Evolutionary conservation across 345 rosid genomes (phyloP).

Genomic region (Populus pruinosa): DNA sequence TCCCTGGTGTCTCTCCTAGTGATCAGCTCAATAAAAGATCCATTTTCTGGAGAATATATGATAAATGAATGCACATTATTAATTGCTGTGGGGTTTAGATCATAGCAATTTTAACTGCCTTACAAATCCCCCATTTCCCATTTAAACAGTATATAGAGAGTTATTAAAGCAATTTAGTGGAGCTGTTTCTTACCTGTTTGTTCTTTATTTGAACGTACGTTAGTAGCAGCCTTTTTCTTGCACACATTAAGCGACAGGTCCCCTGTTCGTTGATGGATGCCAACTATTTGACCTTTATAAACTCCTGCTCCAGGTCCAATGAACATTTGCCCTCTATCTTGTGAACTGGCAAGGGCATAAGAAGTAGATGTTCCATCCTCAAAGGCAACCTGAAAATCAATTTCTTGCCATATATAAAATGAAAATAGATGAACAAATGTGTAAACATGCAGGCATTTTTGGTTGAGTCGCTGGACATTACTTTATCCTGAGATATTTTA

Average conservation of each 20-base stretch:
- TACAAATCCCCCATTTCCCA: background rate
- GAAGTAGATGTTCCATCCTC: constrained; percentile 86
- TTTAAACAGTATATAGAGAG: background rate
- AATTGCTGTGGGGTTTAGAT: background rate
- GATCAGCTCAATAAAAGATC: background rate
- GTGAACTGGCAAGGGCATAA: constrained; percentile 79
- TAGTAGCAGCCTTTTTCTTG: constrained; percentile 95
- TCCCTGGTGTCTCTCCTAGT: background rate
- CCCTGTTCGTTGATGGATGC: constrained; percentile 90
- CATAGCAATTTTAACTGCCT: background rate
- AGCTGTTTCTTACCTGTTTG: constrained; percentile 51
- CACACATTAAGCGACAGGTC: constrained; percentile 85
- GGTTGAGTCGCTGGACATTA: background rate
- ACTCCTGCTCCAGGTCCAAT: constrained; percentile 77
- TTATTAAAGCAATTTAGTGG: background rate
- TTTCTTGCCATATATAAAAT: background rate
- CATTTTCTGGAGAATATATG: background rate
- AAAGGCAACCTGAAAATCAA: constrained; percentile 76
- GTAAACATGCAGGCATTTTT: background rate
- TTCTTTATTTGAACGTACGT: constrained; percentile 87
- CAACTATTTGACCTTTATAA: constrained; percentile 88
- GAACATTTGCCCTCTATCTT: constrained; percentile 95
- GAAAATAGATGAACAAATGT: background rate
- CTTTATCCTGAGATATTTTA: background rate
- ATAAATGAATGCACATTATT: background rate